Conservation (phyloP, 2,329 filamentous ascomycete genomes). For the Tolypocladium endophyticum region DNA sequence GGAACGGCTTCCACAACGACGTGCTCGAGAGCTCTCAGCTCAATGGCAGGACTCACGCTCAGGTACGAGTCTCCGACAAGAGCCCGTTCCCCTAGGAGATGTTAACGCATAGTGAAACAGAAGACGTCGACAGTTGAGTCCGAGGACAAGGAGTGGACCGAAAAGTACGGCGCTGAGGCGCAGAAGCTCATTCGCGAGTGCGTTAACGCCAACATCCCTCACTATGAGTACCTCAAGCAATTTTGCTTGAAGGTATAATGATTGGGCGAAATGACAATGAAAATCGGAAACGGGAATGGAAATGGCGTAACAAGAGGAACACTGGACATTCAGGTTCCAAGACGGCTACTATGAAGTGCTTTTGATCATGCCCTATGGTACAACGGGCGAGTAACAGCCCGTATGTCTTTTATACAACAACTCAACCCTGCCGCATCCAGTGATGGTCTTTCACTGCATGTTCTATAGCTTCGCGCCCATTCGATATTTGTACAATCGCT, state of each 20-base stretch:
- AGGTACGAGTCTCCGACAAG: slow-evolving; percentile 25
- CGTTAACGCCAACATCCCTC: slow-evolving; percentile 59
- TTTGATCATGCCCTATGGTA: background rate
- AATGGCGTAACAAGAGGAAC: background rate
- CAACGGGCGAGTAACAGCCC: slow-evolving; percentile 1
- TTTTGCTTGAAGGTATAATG: slow-evolving; percentile 53
- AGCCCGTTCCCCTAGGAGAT: background rate
- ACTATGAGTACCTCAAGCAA: slow-evolving; percentile 75
- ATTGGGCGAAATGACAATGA: background rate
- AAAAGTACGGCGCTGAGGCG: slow-evolving; percentile 64
- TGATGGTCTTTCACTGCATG: background rate
- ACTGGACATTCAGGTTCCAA: background rate
- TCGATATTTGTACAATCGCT: background rate
- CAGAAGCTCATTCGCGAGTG: slow-evolving; percentile 59
- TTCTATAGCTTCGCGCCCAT: background rate
- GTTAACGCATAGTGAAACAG: slow-evolving; percentile 21
- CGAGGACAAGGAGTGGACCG: slow-evolving; percentile 60
- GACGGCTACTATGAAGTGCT: background rate
- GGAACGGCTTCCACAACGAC: slow-evolving; percentile 95
- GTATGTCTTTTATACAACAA: background rate
- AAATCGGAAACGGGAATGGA: background rate
- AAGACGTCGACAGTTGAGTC: slow-evolving; percentile 53
- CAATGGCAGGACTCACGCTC: slow-evolving; percentile 55
- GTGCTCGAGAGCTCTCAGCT: slow-evolving; percentile 74
- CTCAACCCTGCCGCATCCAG: background rate